Percentiles rank a stretch among this genome's conserved stretches.
Conservation (phyloP, 225 moss, liverwort and hornwort genomes). For the Marchantia paleacea region DNA sequence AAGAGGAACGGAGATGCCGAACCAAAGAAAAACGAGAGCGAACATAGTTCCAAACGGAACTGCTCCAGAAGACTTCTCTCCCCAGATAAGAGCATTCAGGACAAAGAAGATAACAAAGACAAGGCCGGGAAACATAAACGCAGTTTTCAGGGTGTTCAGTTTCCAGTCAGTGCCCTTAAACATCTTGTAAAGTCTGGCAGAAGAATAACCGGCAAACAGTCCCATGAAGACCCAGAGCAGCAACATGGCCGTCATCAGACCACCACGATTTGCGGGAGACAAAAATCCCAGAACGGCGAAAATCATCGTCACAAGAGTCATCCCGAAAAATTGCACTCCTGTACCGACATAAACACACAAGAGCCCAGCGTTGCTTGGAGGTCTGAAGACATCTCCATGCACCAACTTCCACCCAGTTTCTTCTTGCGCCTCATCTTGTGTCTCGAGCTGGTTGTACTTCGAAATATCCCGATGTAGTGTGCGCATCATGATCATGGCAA, state of each 20-base stretch:
- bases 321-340: slow-evolving; percentile 84
- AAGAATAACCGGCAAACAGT: slow-evolving; percentile 83
- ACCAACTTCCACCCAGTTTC: slow-evolving; percentile 96
- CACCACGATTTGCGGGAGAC: slow-evolving; percentile 86
- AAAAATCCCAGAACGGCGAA: slow-evolving; percentile 86
- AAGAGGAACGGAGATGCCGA: slow-evolving; percentile 79
- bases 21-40: slow-evolving; percentile 86
- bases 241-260: slow-evolving; percentile 94
- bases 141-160: slow-evolving; percentile 82
- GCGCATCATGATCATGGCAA: slow-evolving; percentile 99
- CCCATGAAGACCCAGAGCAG: slow-evolving; percentile 99
- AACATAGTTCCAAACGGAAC: slow-evolving; percentile 95
- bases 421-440: slow-evolving; percentile 88
- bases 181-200: slow-evolving; percentile 89
- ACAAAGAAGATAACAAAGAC: slow-evolving; percentile 79
- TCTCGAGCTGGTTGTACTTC: slow-evolving; percentile 95
- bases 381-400: slow-evolving; percentile 85
- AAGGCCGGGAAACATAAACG: slow-evolving; percentile 78
- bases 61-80: slow-evolving; percentile 92
- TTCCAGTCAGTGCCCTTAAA: slow-evolving; percentile 96
- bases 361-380: slow-evolving; percentile 63
- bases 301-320: slow-evolving; percentile 84
- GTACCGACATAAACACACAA: slow-evolving; percentile 86
- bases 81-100: slow-evolving; percentile 89
- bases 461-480: slow-evolving; percentile 94